Conservation (phyloP, 768 basidiomycete species). For the Botryobasidium botryosum region DNA sequence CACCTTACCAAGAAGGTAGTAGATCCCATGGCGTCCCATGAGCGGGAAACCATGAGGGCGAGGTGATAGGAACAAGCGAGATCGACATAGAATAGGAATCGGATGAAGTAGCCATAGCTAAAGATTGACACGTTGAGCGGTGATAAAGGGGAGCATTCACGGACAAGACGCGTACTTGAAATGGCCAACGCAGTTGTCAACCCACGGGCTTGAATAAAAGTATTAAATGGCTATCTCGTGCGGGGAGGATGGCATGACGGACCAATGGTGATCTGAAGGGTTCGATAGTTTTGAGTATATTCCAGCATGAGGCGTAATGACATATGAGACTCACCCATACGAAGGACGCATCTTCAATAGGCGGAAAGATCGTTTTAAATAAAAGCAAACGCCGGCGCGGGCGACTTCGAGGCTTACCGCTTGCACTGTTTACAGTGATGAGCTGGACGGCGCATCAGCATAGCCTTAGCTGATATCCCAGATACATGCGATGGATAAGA, state of each 20-base stretch:
- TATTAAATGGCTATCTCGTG: neutral
- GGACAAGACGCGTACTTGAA: slow-evolving; percentile 79
- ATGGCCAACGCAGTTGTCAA: slow-evolving; percentile 89
- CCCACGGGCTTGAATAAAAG: slow-evolving; percentile 42
- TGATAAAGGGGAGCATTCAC: too few species aligned
- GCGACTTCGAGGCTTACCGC: slow-evolving; percentile 30
- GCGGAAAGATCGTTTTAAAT: neutral
- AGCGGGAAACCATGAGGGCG: slow-evolving; percentile 57
- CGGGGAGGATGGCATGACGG: neutral
- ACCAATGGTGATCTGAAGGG: slow-evolving; percentile 59
- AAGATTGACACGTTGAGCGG: too few species aligned
- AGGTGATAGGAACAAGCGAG: slow-evolving; percentile 77
- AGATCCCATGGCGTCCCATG: slow-evolving; percentile 28
- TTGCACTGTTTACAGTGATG: slow-evolving; percentile 90
- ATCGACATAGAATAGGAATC: slow-evolving; percentile 87
- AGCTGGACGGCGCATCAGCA: slow-evolving; percentile 20
- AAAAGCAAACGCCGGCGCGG: neutral
- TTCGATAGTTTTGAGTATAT: neutral
- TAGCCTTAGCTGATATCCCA: too few species aligned
- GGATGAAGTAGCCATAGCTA: slow-evolving; percentile 38
- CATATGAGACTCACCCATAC: slow-evolving; percentile 49
- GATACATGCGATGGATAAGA: neutral
- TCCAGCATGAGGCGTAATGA: slow-evolving; percentile 2
- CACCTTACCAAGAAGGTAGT: slow-evolving; percentile 5
- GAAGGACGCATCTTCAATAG: slow-evolving; percentile 50